phyloP scores from a whole-genome alignment of 2,329 filamentous ascomycete species.

The Colletotrichum camelliae region DNA sequence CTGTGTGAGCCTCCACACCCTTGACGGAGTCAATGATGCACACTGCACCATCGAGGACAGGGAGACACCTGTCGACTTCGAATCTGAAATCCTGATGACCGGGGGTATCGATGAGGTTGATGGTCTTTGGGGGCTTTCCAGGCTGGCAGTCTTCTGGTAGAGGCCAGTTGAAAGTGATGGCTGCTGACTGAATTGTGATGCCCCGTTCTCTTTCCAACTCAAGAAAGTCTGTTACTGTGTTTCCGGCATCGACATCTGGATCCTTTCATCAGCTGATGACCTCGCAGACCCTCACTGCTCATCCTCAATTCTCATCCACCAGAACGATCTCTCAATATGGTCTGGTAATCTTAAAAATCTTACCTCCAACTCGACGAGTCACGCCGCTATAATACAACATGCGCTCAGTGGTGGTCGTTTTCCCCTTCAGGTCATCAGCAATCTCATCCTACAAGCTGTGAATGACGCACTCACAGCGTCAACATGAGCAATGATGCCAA shows the following conservation, averaged over 20 bases:
- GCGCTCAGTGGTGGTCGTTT: constrained; percentile 97
- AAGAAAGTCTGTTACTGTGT: constrained; percentile 96
- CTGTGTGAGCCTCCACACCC: constrained; percentile 95
- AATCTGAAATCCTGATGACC: constrained; percentile 98
- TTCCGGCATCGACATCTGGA: constrained; percentile 89
- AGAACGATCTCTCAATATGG: background rate
- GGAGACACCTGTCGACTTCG: constrained; percentile 89
- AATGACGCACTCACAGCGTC: constrained; percentile 70
- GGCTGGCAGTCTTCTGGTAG: constrained; percentile 52
- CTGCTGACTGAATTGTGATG: constrained; percentile 97
- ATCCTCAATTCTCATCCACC: background rate
- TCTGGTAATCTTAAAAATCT: constrained; percentile 19
- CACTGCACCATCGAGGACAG: constrained; percentile 88
- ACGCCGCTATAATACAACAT: constrained; percentile 98
- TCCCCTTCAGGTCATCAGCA: constrained; percentile 60
- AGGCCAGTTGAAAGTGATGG: constrained; percentile 95
- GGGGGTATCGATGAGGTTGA: constrained; percentile 95
- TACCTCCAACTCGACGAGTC: constrained; percentile 81
- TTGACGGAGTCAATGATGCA: constrained; percentile 92
- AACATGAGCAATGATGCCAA: constrained; percentile 98
- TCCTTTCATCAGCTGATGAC: background rate
- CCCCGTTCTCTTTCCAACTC: constrained; percentile 90
- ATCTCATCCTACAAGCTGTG: background rate
- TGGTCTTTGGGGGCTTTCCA: constrained; percentile 61
- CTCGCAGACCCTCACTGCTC: background rate